Percentiles rank a stretch among this genome's conserved stretches.
Evolutionary conservation across 2,329 filamentous ascomycete genomes (phyloP).

Genomic region (Cercospora zeina): DNA sequence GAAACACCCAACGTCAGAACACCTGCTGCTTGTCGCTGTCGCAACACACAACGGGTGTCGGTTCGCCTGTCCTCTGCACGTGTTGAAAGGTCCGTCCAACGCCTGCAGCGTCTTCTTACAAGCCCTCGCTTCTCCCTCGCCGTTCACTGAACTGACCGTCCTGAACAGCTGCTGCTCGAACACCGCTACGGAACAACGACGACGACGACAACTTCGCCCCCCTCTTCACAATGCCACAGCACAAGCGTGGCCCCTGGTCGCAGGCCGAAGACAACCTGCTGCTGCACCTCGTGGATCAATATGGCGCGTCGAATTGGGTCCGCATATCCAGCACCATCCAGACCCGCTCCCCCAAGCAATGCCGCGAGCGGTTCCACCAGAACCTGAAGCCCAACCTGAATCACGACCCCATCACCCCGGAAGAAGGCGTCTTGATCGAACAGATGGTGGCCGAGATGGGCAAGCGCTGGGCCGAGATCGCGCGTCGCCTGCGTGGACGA

Average conservation of each 20-base stretch:
- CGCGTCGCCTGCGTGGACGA: constrained; percentile 74
- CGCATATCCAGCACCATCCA: constrained; percentile 74
- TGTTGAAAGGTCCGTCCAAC: constrained; percentile 26
- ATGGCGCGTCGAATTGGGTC: constrained; percentile 87
- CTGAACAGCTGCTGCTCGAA: constrained; percentile 14
- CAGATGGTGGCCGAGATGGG: constrained; percentile 74
- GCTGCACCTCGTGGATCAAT: constrained; percentile 66
- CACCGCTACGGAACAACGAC: background rate
- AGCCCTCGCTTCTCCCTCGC: constrained; percentile 8
- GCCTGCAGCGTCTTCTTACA: constrained; percentile 19
- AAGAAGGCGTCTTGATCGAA: constrained; percentile 73
- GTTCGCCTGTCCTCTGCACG: constrained; percentile 18
- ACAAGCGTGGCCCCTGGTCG: constrained; percentile 81
- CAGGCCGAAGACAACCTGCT: constrained; percentile 72
- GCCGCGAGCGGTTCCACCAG: constrained; percentile 89
- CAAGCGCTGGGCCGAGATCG: constrained; percentile 92
- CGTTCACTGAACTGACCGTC: constrained; percentile 17
- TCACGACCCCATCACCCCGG: constrained; percentile 75
- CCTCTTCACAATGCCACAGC: constrained; percentile 47
- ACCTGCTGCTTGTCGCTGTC: constrained; percentile 21
- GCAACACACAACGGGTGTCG: constrained; percentile 25
- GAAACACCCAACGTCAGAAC: constrained; percentile 27
- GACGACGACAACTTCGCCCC: constrained; percentile 4
- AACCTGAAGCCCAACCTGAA: constrained; percentile 84
- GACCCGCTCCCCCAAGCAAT: constrained; percentile 87